A percentile compares a stretch with the other conserved stretches of the same genome.
These are phyloP conservation scores for Amanita inopinata DNA, from an alignment of 768 basidiomycete species.

Conservation along the genomic window DNA sequence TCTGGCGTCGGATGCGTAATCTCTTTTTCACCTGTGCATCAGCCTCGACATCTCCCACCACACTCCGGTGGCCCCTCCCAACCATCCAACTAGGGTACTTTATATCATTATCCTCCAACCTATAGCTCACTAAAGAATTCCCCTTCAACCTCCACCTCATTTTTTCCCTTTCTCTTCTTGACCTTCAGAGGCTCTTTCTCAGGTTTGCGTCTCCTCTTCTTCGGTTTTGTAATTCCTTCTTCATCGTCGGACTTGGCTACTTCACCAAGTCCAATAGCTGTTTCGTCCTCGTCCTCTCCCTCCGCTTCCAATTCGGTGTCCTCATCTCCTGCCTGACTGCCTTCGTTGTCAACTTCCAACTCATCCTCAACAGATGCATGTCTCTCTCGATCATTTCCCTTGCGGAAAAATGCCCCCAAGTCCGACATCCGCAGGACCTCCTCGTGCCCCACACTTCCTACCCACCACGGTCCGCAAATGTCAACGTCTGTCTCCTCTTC, in stretches of 20 bases:
- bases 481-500: constrained; percentile 15
- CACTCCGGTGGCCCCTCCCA: no score
- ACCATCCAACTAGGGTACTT: no score
- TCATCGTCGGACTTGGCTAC: constrained; percentile 12
- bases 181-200: constrained; percentile 38
- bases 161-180: constrained; percentile 50
- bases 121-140: constrained; percentile 64
- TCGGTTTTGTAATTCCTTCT: constrained; percentile 21
- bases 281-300: neutral
- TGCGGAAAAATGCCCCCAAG: constrained; percentile 61
- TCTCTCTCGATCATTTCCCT: constrained; percentile 25
- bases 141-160: constrained; percentile 45
- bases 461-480: constrained; percentile 51
- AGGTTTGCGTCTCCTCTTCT: constrained; percentile 49
- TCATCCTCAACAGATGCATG: constrained; percentile 14
- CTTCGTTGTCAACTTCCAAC: constrained; percentile 13
- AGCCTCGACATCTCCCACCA: no score
- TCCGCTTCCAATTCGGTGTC: constrained; percentile 5
- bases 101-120: constrained; percentile 6
- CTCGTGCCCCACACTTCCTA: constrained; percentile 91
- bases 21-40: no score
- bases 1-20: no score
- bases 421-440: constrained; percentile 80
- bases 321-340: constrained; percentile 13
- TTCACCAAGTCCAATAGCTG: neutral